Evolutionary conservation across 371 early-diverging fungal species (phyloP).

Genomic region (Rhizopus microsporus): DNA sequence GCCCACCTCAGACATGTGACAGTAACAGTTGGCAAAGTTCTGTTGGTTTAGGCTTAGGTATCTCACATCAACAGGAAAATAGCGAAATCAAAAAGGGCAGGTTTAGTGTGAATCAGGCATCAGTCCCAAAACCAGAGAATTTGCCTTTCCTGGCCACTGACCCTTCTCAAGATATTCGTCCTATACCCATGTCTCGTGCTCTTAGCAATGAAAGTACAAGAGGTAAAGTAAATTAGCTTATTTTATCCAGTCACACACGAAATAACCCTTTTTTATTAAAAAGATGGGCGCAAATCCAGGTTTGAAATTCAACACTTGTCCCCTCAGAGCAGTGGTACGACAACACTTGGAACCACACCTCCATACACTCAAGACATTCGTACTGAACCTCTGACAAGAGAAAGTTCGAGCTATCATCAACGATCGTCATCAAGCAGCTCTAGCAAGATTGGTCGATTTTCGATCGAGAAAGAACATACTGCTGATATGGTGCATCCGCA

Average conservation of each 20-base stretch:
- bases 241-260: conserved; percentile 3
- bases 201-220: conserved; percentile 8
- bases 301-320: conserved; percentile 7
- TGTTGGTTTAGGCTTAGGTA: conserved; percentile 8
- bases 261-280: background rate
- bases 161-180: background rate
- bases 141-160: background rate
- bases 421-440: conserved; percentile 6
- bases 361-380: too few species aligned
- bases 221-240: conserved; percentile 1
- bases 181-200: conserved; percentile 5
- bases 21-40: conserved; percentile 8
- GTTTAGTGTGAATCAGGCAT: conserved; percentile 44
- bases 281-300: conserved; percentile 12
- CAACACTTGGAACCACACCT: too few species aligned
- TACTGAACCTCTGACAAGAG: conserved; percentile 3
- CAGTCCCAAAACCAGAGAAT: background rate
- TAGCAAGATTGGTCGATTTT: conserved; percentile 30
- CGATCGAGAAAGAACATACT: conserved; percentile 23
- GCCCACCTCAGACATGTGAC: background rate
- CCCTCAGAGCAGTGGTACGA: background rate
- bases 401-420: conserved; percentile 1
- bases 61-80: conserved; percentile 5
- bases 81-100: conserved; percentile 49
- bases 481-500: conserved; percentile 1